These are phyloP conservation scores for Wickerhamomyces bovis DNA, from an alignment of 805 yeast genomes.

Conservation along the genomic window DNA sequence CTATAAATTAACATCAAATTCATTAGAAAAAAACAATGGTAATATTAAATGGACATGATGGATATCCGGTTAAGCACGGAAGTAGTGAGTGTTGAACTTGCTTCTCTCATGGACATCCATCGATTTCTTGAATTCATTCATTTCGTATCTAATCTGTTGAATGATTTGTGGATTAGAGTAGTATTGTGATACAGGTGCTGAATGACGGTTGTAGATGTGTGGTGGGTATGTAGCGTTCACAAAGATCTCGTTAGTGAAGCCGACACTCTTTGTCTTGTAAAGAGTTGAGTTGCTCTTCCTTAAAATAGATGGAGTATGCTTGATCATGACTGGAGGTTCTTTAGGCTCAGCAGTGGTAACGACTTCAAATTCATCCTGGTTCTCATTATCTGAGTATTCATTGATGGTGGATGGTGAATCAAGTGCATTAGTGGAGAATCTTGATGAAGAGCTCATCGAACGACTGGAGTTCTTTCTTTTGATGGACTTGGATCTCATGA, in stretches of 20 bases:
- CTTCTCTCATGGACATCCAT: slow-evolving; percentile 67
- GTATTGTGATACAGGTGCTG: slow-evolving; percentile 35
- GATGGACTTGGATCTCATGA: slow-evolving; percentile 29
- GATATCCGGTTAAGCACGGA: slow-evolving; percentile 31
- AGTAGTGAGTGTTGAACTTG: slow-evolving; percentile 58
- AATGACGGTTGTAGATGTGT: slow-evolving; percentile 47
- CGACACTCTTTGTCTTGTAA: slow-evolving; percentile 26
- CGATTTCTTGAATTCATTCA: slow-evolving; percentile 59
- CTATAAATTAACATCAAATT: neutral
- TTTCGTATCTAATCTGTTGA: slow-evolving; percentile 53
- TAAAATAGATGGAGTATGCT: slow-evolving; percentile 2
- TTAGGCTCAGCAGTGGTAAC: slow-evolving; percentile 12
- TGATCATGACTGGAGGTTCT: slow-evolving; percentile 3
- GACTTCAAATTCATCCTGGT: slow-evolving; percentile 8
- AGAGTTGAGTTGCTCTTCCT: neutral
- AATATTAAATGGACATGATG: neutral
- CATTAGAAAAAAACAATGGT: neutral
- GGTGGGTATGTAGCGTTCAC: slow-evolving; percentile 50
- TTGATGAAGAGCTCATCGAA: slow-evolving; percentile 23
- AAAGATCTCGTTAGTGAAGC: slow-evolving; percentile 41
- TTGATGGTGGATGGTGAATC: neutral
- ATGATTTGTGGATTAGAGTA: slow-evolving; percentile 44
- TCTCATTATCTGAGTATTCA: neutral
- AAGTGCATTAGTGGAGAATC: slow-evolving; percentile 6
- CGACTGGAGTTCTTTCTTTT: slow-evolving; percentile 30